A percentile compares a stretch with the other conserved stretches of the same genome.
phyloP scores from a whole-genome alignment of 2,329 filamentous ascomycete species.

The Trichoderma gracile region DNA sequence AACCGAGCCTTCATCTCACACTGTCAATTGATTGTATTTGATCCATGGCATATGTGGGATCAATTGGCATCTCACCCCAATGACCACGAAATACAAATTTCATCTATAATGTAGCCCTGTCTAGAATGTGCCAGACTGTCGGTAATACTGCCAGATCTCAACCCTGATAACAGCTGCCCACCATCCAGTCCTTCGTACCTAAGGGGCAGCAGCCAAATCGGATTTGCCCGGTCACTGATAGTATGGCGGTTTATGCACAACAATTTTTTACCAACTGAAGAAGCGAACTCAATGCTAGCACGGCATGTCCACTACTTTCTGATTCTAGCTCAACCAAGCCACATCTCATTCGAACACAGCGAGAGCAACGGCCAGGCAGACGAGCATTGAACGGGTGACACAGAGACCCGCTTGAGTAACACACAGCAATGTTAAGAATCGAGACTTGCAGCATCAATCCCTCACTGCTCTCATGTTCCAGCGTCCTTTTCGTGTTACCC shows the following conservation, averaged over 20 bases:
- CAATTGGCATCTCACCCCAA: too few species aligned
- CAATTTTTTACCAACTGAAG: not conserved
- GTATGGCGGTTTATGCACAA: too few species aligned
- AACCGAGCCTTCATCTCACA: too few species aligned
- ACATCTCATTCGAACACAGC: not conserved
- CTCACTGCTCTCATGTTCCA: not conserved
- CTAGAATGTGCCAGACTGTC: not conserved
- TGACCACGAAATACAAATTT: too few species aligned
- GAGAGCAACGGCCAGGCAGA: not conserved
- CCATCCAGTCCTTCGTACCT: too few species aligned
- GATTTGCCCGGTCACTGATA: too few species aligned
- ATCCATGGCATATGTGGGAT: too few species aligned
- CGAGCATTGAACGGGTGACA: not conserved
- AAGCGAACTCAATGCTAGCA: too few species aligned
- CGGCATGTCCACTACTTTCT: not conserved
- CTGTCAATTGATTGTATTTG: too few species aligned
- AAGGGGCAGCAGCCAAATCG: too few species aligned
- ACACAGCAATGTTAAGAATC: conserved; percentile 3
- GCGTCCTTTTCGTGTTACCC: not conserved
- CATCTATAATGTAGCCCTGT: not conserved
- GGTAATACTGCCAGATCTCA: not conserved
- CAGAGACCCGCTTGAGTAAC: not conserved
- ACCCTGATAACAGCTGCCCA: not conserved
- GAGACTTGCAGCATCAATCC: not conserved
- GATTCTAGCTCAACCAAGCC: not conserved